These are phyloP conservation scores for Russula virescens DNA, from an alignment of 768 basidiomycete species.

Conservation along the genomic window DNA sequence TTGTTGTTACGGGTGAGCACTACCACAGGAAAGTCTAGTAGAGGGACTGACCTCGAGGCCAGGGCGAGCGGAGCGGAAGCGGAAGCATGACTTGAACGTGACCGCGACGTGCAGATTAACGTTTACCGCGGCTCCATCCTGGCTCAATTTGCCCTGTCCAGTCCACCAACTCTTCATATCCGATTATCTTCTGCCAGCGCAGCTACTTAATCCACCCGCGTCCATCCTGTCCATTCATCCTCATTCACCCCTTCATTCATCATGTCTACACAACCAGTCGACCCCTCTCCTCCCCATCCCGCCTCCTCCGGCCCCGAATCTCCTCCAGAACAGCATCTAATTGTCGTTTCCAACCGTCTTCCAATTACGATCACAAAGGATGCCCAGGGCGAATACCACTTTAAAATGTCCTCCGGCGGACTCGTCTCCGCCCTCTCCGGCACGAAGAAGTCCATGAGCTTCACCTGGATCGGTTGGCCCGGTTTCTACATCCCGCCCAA, in stretches of 20 bases:
- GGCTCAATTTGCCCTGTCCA: background rate
- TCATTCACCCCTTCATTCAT: background rate
- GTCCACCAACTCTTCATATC: conserved; percentile 1
- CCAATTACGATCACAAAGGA: conserved; percentile 96
- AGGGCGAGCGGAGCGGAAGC: background rate
- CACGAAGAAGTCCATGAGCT: conserved; percentile 96
- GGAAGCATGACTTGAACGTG: background rate
- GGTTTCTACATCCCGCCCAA: conserved; percentile 91
- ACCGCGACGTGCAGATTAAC: too few species aligned
- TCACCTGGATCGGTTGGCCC: conserved; percentile 97
- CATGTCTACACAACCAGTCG: conserved; percentile 3
- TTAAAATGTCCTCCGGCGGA: conserved; percentile 98
- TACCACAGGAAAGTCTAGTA: too few species aligned
- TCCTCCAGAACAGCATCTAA: conserved; percentile 61
- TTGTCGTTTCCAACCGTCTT: conserved; percentile 93
- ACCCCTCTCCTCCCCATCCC: conserved; percentile 4
- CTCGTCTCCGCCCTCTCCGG: conserved; percentile 95
- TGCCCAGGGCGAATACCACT: conserved; percentile 88
- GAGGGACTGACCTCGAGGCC: too few species aligned
- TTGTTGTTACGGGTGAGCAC: too few species aligned
- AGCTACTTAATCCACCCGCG: conserved; percentile 3
- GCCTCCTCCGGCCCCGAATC: conserved; percentile 27
- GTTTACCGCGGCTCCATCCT: background rate
- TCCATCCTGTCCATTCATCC: background rate
- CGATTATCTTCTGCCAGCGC: conserved; percentile 15